Base-by-base conservation (phyloP, 2,329 filamentous ascomycete genomes). In the Bipolaris victoriae region DNA sequence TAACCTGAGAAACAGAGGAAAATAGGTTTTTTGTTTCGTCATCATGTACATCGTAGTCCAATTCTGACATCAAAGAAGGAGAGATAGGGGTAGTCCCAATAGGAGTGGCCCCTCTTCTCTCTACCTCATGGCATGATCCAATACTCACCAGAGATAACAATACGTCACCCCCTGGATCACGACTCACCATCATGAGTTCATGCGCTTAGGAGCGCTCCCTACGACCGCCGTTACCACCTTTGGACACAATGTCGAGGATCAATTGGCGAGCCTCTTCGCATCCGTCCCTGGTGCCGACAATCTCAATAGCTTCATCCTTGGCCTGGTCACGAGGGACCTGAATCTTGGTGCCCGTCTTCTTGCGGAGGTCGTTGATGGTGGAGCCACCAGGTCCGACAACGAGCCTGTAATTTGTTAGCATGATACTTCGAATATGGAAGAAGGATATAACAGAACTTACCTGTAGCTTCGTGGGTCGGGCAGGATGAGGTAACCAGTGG, bases 341-440 rank as follows among this genome's bases (percentile, higher is more conserved):
- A 74, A 99, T 96, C 79, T 90, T 92, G 79, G 93, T 97, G 53
- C 90, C 91, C 49, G 92, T 97, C 81, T 95, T 88, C 80, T 91
- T 92, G 67, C 95, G 88, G 74, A 99, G 97, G 40, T 87, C 82
- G 79, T 97, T 97, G 76, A 99, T 96, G 78, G 94, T 94, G 76
- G 87, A 90, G 57, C 95, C 95, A 58, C 90, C 90, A 63, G 89
- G 88, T 4, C 95, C 95, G 66, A 99, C 92, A 47, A 99, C 91
- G 63, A 90, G 90, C 61, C 94, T 67, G 20, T 11, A 9, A 24
- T 1, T 22, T 46, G 36, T 67, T 62, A 67, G 63, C 10, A 39
- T 39, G 3, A 18, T 5, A 18, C 15, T 4, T 44, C 15, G 3
- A 26, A 33, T 29, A 3, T 22, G 2, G 3, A 11, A 20, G 4